Evolutionary conservation across 2,329 filamentous ascomycete genomes (phyloP), one percentile per base, ranked within the genome.

Genomic region (Lasiodiplodia sp.): DNA sequence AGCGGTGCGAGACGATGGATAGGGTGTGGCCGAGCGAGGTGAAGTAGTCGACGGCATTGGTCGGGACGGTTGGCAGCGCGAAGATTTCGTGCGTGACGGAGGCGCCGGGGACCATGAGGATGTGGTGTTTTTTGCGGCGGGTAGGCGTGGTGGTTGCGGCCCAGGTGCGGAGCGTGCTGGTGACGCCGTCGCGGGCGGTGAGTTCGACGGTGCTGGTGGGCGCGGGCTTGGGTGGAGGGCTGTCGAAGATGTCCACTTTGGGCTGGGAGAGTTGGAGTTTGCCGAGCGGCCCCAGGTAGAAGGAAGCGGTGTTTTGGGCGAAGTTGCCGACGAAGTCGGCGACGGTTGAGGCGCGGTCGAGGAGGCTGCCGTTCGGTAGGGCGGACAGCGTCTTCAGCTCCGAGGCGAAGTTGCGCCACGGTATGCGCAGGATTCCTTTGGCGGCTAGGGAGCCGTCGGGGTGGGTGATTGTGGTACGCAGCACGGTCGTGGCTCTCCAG

Each of bases 11-110:
- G 0, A 83, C 78, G 3, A 88, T 78, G 71, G 86, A 90, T 21
- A 89, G 86, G 5, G 86, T 83, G 77, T 90, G 89, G 10, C 89
- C 89, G 0, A 84, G 85, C 1, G 84, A 80, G 2, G 83, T 86
- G 75, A 91, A 87, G 78, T 89, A 89, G 73, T 90, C 87, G 70
- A 91, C 83, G 0, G 87, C 83, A 74, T 91, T 90, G 71, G 84
- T 85, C n/a, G 83, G 82, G 67, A 91, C 88, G 2, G 88, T 90
- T 2, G 88, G 88, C 34, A 89, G 80, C 0, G 88, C 84, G 70
- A 83, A 91, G 66, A 90, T 88, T 70, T 88, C 85, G 71, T 91
- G 86, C 74, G 90, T 86, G 0, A 91, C 88, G 1, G 86, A 82
- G 0, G 88, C 87, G 23, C 88, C 89, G 0, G 88, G 87, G 55